Evolutionary conservation across 192 early-diverging fungal species (phyloP), one percentile per base, ranked within the genome.

Genomic region (Helicostylum pulchrum): DNA sequence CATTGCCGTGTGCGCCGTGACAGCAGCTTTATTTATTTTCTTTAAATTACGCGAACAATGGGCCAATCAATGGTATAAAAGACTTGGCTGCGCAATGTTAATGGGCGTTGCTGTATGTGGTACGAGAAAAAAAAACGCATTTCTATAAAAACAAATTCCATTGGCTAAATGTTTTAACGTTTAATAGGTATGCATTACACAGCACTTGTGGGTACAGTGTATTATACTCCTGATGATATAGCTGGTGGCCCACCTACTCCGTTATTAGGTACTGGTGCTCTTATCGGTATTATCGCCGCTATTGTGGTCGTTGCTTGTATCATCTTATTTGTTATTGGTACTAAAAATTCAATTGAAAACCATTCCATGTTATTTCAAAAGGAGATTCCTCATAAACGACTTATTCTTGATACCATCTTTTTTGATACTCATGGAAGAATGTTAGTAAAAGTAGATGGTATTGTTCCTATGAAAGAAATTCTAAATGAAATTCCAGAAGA

Each of bases 31-130:
- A 9, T 65, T 56, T 43, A 74, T 83, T 26, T 83, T 83, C 53
- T 83, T 81, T 62, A 68, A 68, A 53, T 53, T 83, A 48, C 69
- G 79, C 30, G 72, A 78, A 20, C 45, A 72, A 45, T 83, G 81
- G 81, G 61, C 62, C 23, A 76, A 68, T 32, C 68, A 71, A 44
- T 71, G 73, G 70, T 77, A 76, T 58, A 83, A 79, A 67, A 61
- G 79, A 50, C 26, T 78, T 31, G 78, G 73, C 12, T 76, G 74
- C 50, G 74, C 81, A 4, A 62, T 79, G 64, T 50, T 81, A 31
- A 67, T 83, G 70, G 73, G 65, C 1, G 14, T 74, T 7, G 79
- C 77, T 45, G 70, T 81, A 0, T 78, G 66, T 62, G 78, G 71
- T 68, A 79, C 53, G 64, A 10, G 1, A 7, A 20, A n/a, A 57